Conservation (phyloP, 2,329 filamentous ascomycete genomes). For the Ceratocystis harringtonii region DNA sequence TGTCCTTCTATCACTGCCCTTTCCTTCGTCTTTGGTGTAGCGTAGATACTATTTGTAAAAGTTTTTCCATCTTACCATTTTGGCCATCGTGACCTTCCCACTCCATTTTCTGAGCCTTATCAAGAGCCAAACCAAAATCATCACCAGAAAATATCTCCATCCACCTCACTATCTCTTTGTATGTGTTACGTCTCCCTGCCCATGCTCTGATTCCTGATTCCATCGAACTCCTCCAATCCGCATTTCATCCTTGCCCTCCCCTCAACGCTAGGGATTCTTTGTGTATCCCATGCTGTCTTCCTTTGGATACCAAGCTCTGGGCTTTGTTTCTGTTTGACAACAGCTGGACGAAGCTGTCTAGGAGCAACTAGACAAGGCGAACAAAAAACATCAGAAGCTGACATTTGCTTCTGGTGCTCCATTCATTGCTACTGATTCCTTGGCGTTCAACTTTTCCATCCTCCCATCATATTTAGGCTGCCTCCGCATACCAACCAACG, state of each 20-base stretch:
- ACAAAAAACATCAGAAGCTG: background rate
- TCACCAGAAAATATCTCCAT: background rate
- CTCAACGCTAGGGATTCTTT: conserved; percentile 1
- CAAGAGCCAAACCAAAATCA: background rate
- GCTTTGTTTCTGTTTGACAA: background rate
- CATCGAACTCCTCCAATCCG: background rate
- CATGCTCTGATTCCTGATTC: conserved; percentile 4
- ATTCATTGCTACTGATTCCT: background rate
- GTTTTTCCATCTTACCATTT: background rate
- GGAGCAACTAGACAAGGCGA: background rate
- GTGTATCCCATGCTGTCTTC: conserved; percentile 2
- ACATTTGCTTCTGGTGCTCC: background rate
- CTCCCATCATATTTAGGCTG: background rate
- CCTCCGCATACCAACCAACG: background rate
- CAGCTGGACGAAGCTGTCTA: background rate
- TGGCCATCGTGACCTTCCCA: background rate
- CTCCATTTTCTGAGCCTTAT: background rate
- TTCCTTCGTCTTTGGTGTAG: background rate
- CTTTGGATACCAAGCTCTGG: background rate
- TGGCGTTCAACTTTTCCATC: background rate
- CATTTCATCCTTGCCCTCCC: background rate
- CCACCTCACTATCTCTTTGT: background rate
- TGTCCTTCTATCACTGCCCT: background rate
- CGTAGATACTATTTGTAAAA: background rate
- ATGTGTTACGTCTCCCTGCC: conserved; percentile 1